Evolutionary conservation across 2,329 filamentous ascomycete genomes (phyloP).

Genomic region (Arthroderma sp.): DNA sequence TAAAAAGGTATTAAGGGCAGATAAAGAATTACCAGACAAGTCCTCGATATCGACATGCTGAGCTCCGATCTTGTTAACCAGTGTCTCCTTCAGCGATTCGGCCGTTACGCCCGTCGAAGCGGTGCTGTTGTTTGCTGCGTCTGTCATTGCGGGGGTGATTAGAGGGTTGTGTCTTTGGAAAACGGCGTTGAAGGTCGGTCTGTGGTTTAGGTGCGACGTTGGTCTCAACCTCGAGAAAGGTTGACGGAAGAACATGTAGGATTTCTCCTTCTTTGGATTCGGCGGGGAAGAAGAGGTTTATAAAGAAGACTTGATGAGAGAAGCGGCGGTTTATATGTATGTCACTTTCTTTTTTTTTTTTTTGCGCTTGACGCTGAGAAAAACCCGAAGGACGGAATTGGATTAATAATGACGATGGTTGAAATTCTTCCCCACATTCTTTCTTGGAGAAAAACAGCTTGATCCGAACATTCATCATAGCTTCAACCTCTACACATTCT

Average conservation of each 20-base stretch:
- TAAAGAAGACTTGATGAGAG: neutral
- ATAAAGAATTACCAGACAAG: slow-evolving; percentile 57
- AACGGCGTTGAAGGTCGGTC: slow-evolving; percentile 11
- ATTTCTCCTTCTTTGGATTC: neutral
- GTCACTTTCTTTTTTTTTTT: neutral
- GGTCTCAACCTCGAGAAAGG: slow-evolving; percentile 3
- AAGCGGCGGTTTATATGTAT: neutral
- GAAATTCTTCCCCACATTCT: no score
- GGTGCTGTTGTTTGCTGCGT: slow-evolving; percentile 15
- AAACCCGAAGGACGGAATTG: no score
- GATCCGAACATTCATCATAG: no score
- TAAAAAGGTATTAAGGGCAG: neutral
- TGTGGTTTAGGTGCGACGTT: slow-evolving; percentile 1
- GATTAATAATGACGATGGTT: no score
- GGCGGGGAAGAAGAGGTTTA: neutral
- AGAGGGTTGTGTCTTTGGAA: slow-evolving; percentile 23
- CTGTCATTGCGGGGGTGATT: slow-evolving; percentile 29
- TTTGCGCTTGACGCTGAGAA: neutral
- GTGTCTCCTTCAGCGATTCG: slow-evolving; percentile 52
- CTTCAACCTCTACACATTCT: no score
- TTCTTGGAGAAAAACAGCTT: no score
- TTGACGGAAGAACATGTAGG: slow-evolving; percentile 11
- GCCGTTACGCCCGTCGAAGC: slow-evolving; percentile 56
- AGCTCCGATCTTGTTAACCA: slow-evolving; percentile 58
- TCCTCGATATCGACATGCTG: slow-evolving; percentile 78